Conservation (phyloP, 805 yeast genomes). For the Cyberlindnera galapagoensis region DNA sequence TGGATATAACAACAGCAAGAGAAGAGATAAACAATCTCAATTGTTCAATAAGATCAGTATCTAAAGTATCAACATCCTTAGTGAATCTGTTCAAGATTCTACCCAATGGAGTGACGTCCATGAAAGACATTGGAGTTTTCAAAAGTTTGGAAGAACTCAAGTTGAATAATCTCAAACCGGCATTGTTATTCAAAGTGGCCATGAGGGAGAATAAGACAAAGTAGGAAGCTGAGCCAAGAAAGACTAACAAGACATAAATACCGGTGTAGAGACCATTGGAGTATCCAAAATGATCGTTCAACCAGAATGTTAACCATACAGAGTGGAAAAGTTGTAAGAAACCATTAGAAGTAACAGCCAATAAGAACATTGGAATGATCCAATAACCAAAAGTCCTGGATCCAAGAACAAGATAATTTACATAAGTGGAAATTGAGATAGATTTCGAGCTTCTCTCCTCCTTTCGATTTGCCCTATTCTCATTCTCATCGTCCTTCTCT, state of each 20-base stretch:
- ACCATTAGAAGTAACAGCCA: slow-evolving; percentile 27
- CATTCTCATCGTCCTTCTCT: slow-evolving; percentile 24
- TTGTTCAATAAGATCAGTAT: slow-evolving; percentile 71
- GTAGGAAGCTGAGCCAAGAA: slow-evolving; percentile 39
- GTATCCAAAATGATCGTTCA: slow-evolving; percentile 40
- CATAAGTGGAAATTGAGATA: slow-evolving; percentile 29
- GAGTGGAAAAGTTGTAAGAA: slow-evolving; percentile 53
- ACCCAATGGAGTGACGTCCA: slow-evolving; percentile 65
- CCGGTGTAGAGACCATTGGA: slow-evolving; percentile 59
- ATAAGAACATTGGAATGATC: slow-evolving; percentile 25
- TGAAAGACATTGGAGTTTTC: slow-evolving; percentile 73
- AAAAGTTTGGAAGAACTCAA: slow-evolving; percentile 49
- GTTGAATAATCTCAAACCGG: slow-evolving; percentile 52
- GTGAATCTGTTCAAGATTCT: background rate
- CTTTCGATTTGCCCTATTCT: background rate
- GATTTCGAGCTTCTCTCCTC: slow-evolving; percentile 18
- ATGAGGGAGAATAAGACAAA: slow-evolving; percentile 50
- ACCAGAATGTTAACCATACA: slow-evolving; percentile 79
- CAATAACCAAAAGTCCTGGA: slow-evolving; percentile 33
- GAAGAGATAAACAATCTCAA: slow-evolving; percentile 52
- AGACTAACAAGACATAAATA: slow-evolving; percentile 46
- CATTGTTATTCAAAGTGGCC: slow-evolving; percentile 44
- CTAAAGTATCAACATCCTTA: slow-evolving; percentile 77
- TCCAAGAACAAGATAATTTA: slow-evolving; percentile 38
- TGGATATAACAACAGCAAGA: slow-evolving; percentile 48